Conservation (phyloP, 495 filamentous ascomycete species). For the Xylaria venustula region DNA sequence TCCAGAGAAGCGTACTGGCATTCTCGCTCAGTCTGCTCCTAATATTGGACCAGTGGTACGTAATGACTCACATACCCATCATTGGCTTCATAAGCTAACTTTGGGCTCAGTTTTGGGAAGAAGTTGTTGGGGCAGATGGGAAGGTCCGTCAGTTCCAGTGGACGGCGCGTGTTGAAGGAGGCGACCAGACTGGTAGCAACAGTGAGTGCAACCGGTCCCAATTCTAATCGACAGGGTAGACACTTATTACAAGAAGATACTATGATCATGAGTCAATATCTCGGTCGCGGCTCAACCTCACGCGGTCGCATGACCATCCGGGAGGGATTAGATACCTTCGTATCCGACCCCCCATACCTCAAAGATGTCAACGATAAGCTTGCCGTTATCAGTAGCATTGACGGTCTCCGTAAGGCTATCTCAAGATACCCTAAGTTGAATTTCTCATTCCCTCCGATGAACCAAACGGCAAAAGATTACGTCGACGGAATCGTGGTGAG, state of each 20-base stretch:
- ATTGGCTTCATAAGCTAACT: conserved; percentile 13
- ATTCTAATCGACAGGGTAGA: not conserved
- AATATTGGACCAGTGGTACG: conserved; percentile 60
- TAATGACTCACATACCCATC: conserved; percentile 12
- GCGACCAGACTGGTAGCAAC: conserved; percentile 40
- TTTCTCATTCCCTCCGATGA: conserved; percentile 51
- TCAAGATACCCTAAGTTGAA: conserved; percentile 49
- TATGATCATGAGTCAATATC: conserved; percentile 66
- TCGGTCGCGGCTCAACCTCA: conserved; percentile 62
- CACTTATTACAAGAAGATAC: conserved; percentile 33
- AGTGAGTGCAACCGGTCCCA: conserved; percentile 24
- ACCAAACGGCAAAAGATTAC: conserved; percentile 51
- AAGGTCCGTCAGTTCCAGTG: conserved; percentile 65
- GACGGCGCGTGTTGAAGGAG: conserved; percentile 62
- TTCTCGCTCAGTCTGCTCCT: conserved; percentile 68
- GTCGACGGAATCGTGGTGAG: conserved; percentile 52
- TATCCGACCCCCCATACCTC: conserved; percentile 56
- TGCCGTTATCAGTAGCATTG: conserved; percentile 53
- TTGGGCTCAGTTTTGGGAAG: conserved; percentile 48
- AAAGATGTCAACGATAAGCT: conserved; percentile 52
- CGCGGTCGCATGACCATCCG: conserved; percentile 63
- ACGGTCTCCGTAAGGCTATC: conserved; percentile 57
- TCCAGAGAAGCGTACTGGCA: conserved; percentile 54
- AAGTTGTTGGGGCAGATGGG: conserved; percentile 59
- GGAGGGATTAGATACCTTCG: conserved; percentile 50